phyloP scores from a whole-genome alignment of 2,329 filamentous ascomycete genomes.

The Alternaria metachromatica region DNA sequence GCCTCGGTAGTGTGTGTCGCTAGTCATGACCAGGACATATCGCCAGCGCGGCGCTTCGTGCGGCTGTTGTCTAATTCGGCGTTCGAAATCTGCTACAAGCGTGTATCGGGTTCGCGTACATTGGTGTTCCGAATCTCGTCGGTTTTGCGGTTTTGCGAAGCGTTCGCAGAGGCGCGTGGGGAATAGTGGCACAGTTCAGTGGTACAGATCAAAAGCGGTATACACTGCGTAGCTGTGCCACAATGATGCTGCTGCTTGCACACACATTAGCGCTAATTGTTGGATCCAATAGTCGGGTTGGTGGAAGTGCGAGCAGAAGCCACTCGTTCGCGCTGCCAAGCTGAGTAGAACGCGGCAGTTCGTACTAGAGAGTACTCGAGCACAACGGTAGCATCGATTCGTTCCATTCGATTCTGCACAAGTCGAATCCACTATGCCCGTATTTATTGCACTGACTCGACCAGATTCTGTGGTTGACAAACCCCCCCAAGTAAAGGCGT shows the following conservation, averaged over 20 bases:
- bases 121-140: background rate
- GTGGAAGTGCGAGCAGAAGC: background rate
- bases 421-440: background rate
- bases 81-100: background rate
- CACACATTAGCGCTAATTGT: constrained; percentile 7
- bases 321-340: background rate
- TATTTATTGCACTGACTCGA: background rate
- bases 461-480: background rate
- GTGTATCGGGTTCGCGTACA: background rate
- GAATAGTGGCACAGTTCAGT: background rate
- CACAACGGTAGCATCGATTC: background rate
- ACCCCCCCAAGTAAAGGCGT: background rate
- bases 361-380: background rate
- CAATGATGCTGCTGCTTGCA: background rate
- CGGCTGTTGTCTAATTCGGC: background rate
- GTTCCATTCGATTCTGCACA: background rate
- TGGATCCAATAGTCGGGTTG: background rate
- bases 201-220: background rate
- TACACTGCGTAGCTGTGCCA: constrained; percentile 1
- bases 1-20: background rate
- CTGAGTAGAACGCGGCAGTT: background rate
- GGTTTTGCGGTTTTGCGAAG: background rate
- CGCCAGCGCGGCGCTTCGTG: background rate
- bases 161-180: background rate
- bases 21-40: background rate